phyloP scores from a whole-genome alignment of 2,329 filamentous ascomycete genomes.

The Coniochaeta sp. region DNA sequence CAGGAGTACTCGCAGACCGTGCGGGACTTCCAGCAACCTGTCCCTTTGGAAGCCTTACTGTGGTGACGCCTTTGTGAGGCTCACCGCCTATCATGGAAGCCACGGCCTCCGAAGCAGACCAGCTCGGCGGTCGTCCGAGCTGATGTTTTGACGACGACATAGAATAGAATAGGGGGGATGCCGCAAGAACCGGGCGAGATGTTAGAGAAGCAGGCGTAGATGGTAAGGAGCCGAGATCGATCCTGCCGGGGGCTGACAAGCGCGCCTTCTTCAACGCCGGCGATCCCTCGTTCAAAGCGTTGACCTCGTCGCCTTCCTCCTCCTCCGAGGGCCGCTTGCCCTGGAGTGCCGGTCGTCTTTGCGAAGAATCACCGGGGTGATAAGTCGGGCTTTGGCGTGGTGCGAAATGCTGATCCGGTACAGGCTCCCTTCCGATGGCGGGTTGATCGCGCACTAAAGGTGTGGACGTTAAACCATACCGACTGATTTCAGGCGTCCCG shows the following conservation, averaged over 20 bases:
- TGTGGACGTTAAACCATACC: constrained; percentile 21
- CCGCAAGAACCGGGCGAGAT: constrained; percentile 18
- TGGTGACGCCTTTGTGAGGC: constrained; percentile 40
- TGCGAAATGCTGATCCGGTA: constrained; percentile 4
- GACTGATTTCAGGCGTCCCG: constrained; percentile 15
- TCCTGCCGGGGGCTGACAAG: constrained; percentile 34
- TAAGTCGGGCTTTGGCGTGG: neutral
- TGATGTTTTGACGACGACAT: constrained; percentile 30
- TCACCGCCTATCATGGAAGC: constrained; percentile 41
- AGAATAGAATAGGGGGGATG: constrained; percentile 47
- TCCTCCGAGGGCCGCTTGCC: constrained; percentile 22
- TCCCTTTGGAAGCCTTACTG: constrained; percentile 47
- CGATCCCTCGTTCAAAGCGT: constrained; percentile 5
- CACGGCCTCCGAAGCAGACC: constrained; percentile 31
- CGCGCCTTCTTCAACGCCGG: constrained; percentile 38
- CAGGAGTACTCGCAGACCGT: constrained; percentile 39
- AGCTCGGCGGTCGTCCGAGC: constrained; percentile 27
- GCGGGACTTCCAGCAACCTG: constrained; percentile 35
- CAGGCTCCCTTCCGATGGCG: constrained; percentile 5
- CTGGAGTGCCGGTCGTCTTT: constrained; percentile 7
- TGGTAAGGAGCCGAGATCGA: constrained; percentile 31
- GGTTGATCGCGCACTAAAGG: constrained; percentile 12
- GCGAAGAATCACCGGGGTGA: neutral
- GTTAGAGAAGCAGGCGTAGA: constrained; percentile 9
- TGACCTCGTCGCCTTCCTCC: constrained; percentile 6